Evolutionary conservation across 23 red algal species (phyloP).

Genomic region (Agarophyton chilense): DNA sequence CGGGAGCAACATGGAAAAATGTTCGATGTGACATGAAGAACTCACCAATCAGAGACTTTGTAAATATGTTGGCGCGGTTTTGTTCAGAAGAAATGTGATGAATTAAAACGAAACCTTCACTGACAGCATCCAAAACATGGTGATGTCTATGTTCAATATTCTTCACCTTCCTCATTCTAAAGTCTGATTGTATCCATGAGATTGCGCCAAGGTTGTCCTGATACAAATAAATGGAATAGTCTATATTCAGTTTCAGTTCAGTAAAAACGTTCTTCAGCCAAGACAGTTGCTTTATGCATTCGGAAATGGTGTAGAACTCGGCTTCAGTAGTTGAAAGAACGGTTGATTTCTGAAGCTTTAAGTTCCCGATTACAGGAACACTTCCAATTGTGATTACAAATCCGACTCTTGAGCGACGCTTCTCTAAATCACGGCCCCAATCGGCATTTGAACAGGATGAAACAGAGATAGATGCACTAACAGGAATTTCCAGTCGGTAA

Average conservation of each 20-base stretch:
- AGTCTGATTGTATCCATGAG: neutral
- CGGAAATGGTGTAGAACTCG: slow-evolving; percentile 10
- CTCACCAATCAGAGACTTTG: slow-evolving; percentile 21
- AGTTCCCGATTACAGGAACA: neutral
- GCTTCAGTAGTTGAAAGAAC: neutral
- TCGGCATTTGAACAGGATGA: neutral
- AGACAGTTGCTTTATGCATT: slow-evolving; percentile 11
- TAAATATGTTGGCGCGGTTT: slow-evolving; percentile 17
- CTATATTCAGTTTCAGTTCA: neutral
- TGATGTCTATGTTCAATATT: neutral
- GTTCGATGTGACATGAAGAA: neutral
- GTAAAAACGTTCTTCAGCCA: slow-evolving; percentile 4
- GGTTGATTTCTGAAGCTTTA: neutral
- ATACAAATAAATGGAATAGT: neutral
- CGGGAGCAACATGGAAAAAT: neutral
- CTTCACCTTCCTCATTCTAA: slow-evolving; percentile 12
- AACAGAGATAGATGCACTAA: neutral
- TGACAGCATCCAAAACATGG: neutral
- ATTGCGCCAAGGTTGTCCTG: slow-evolving; percentile 5
- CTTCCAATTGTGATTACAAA: slow-evolving; percentile 1
- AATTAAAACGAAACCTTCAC: neutral
- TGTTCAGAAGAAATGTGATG: neutral
- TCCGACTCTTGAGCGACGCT: neutral
- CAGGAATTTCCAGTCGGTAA: too few species aligned
- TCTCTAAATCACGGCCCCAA: neutral